Evolutionary conservation across 352 stramenopile species (phyloP), one percentile per base, ranked within the genome.

Genomic region (Aphanomyces stellatus): DNA sequence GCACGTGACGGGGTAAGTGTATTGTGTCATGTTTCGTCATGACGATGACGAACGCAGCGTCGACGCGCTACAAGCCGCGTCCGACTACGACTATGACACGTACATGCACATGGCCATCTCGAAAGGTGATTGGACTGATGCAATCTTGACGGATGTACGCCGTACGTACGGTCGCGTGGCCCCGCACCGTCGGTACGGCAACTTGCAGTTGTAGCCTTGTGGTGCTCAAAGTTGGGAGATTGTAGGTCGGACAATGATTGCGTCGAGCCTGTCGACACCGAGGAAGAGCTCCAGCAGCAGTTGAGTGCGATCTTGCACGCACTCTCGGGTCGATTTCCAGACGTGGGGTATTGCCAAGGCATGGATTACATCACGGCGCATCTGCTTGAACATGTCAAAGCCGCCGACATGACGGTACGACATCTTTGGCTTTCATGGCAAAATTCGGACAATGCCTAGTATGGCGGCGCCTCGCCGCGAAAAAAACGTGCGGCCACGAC

Each of bases 311-410:
- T 95, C 70, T 68, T 95, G n/a, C 86, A 92, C 46, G 86, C 86
- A 4, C 63, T 95, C 13, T 77, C 84, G 0, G 80, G 84, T 7
- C 81, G 83, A 25, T 95, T 91, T 67, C 86, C 86, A 17, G 79
- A 87, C 27, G 86, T 95, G 8, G 86, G 86, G 4, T 95, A 95
- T 65, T 95, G 86, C 61, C 86, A 95, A 69, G 86, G 86, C 33
- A 93, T 95, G 84, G 86, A 95, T 57, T 95, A 95, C 67, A 88
- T 95, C 62, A 81, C 82, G 15, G 86, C 85, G 15, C 82, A 92
- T 25, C 71, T 95, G 10, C 70, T 94, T 11, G 81, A 93, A 64
- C 81, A 90, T 27, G 83, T 92, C 22, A 94, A 91, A 27, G 40
- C 60, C 30, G 42, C 60, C 8, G 37, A 67, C 31, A 8, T 15